Base-by-base conservation (phyloP, 2,329 filamentous ascomycete genomes). In the Cladobotryum protrusum region DNA sequence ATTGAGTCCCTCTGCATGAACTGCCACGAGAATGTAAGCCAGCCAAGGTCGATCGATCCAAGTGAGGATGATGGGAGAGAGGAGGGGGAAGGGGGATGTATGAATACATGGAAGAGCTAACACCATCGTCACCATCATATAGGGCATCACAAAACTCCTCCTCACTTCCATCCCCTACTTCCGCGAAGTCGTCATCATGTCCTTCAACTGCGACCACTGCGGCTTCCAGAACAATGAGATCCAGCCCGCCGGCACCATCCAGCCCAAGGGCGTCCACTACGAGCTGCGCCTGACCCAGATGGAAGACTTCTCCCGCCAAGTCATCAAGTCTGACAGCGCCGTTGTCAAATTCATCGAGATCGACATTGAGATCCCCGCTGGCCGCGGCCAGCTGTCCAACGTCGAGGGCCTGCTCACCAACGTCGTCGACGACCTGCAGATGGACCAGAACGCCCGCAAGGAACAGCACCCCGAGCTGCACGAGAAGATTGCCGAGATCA, bases 151-250 rank as follows among this genome's bases (percentile, higher is more conserved):
- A 13, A 81, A 86, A 52, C 80, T 99, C 18, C 82, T 99, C 40
- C 82, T 99, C 48, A 95, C 95, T 14, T 83, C 83, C 57, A 96
- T 99, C 49, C 93, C 93, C 14, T 97, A 89, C 77, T 99, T 99
- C 76, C 89, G 90, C 72, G 92, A 99, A 69, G 85, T 99, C 56
- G 89, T 99, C 62, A 82, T 99, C 68, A 96, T 96, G 85, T 97
- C 92, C 55, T 99, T 99, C 70, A 81, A 82, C 57, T 99, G 93
- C 75, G 83, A 89, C 5, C 82, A 96, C 70, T 99, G 93, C 73
- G 76, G 83, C 64, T 86, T 92, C 71, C 83, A 86, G 57, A 96
- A 97, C 74, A 91, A 91, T 68, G 92, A 96, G 61, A 87, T 99
- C 60, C 92, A 96, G 66, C 84, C 91, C 8, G 93, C 93, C 24